Evolutionary conservation across 2,329 filamentous ascomycete species (phyloP).

Genomic region (Cyphellophora attinorum): DNA sequence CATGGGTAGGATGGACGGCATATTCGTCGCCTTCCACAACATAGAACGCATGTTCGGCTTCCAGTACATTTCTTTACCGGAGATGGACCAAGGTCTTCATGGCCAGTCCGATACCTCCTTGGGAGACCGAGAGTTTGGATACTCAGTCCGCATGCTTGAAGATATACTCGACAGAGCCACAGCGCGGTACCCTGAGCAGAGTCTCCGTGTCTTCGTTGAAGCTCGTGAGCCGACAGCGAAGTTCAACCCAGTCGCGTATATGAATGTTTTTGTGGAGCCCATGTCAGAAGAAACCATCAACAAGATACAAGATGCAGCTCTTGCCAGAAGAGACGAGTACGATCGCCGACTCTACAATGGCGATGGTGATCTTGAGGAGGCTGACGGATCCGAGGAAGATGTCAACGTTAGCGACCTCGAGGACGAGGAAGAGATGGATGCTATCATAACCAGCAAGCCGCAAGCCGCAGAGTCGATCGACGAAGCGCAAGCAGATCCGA

Average conservation of each 20-base stretch:
- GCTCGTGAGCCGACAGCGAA: conserved; percentile 45
- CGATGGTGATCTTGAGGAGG: conserved; percentile 15
- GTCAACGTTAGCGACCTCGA: conserved; percentile 9
- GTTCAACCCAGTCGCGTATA: conserved; percentile 45
- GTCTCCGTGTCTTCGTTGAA: conserved; percentile 74
- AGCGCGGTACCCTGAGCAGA: conserved; percentile 60
- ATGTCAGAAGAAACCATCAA: conserved; percentile 64
- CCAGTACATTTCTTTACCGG: conserved; percentile 76
- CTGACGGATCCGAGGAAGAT: conserved; percentile 18
- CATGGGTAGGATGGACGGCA: conserved; percentile 97
- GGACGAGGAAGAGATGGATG: conserved; percentile 3
- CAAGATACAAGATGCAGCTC: conserved; percentile 59
- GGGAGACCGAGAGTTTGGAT: conserved; percentile 76
- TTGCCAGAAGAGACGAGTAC: conserved; percentile 57
- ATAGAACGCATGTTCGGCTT: conserved; percentile 93
- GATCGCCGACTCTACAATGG: conserved; percentile 42
- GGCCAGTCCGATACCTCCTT: conserved; percentile 57
- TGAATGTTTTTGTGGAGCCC: conserved; percentile 87
- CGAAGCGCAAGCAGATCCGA: background rate
- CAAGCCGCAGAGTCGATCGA: background rate
- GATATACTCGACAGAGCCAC: conserved; percentile 68
- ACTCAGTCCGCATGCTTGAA: conserved; percentile 71
- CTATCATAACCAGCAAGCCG: conserved; percentile 2
- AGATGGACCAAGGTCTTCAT: conserved; percentile 89
- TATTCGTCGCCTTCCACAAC: conserved; percentile 95